These are phyloP conservation scores for Fusarium continuum DNA, from an alignment of 2,329 filamentous ascomycete genomes.

Conservation along the genomic window DNA sequence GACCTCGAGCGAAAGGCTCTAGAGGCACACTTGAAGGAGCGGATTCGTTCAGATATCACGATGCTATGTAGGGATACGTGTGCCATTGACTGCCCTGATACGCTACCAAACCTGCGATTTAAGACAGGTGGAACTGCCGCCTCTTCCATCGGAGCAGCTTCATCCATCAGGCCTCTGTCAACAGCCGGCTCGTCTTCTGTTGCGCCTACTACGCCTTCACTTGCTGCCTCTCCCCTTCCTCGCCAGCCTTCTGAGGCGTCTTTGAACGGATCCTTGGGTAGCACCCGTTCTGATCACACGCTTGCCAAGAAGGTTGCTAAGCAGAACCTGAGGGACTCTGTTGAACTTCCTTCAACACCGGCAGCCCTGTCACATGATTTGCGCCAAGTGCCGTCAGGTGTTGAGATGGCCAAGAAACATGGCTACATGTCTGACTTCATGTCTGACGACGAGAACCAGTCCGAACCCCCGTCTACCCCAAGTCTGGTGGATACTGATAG, in stretches of 20 bases:
- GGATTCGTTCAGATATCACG: slow-evolving; percentile 59
- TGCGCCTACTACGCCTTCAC: slow-evolving; percentile 21
- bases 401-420: slow-evolving; percentile 43
- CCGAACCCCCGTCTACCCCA: slow-evolving; percentile 44
- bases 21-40: slow-evolving; percentile 53
- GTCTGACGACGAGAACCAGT: slow-evolving; percentile 44
- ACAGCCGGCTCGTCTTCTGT: slow-evolving; percentile 17
- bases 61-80: slow-evolving; percentile 63
- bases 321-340: slow-evolving; percentile 32
- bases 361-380: slow-evolving; percentile 28
- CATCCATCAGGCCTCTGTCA: slow-evolving; percentile 8
- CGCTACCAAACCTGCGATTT: slow-evolving; percentile 42
- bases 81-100: slow-evolving; percentile 49
- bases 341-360: slow-evolving; percentile 30
- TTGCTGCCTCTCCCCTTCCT: slow-evolving; percentile 22
- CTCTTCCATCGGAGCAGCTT: slow-evolving; percentile 15
- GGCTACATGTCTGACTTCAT: slow-evolving; percentile 44
- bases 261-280: slow-evolving; percentile 33
- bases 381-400: slow-evolving; percentile 39
- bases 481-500: slow-evolving; percentile 47
- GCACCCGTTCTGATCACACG: slow-evolving; percentile 37
- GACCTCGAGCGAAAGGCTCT: slow-evolving; percentile 52
- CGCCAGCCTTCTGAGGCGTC: slow-evolving; percentile 33
- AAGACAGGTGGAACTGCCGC: slow-evolving; percentile 32
- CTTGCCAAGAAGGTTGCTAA: slow-evolving; percentile 38